Evolutionary conservation across 768 basidiomycete species (phyloP).

Genomic region (Pleurotus djamor): DNA sequence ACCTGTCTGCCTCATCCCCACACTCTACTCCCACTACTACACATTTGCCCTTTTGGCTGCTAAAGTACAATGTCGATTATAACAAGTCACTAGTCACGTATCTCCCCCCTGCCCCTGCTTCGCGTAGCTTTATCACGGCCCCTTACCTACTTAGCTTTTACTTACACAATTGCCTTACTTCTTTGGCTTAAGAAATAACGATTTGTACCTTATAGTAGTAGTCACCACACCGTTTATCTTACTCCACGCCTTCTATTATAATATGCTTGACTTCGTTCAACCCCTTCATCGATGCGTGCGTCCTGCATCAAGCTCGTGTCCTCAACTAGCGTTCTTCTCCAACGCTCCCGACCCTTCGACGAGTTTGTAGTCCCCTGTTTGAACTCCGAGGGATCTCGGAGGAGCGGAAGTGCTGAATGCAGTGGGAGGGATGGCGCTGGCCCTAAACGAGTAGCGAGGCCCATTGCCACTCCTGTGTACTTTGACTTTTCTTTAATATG

Average conservation of each 20-base stretch:
- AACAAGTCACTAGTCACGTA: neutral
- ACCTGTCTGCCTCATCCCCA: neutral
- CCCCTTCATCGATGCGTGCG: no score
- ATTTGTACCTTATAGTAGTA: slow-evolving; percentile 1
- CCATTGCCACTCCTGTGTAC: no score
- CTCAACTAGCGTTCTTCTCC: no score
- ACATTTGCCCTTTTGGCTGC: neutral
- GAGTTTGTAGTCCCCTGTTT: no score
- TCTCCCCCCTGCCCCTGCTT: neutral
- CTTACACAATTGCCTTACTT: neutral
- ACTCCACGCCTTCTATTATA: neutral
- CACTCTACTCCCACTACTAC: neutral
- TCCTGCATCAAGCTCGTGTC: no score
- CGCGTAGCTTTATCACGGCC: neutral
- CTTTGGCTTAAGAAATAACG: neutral
- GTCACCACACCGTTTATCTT: neutral
- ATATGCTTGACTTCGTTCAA: no score
- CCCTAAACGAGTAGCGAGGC: no score
- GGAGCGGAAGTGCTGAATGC: no score
- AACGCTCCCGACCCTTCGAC: no score
- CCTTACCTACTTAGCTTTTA: slow-evolving; percentile 1
- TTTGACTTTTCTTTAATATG: no score
- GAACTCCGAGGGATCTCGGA: no score
- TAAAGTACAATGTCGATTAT: slow-evolving; percentile 1
- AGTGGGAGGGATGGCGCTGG: no score